Conservation (phyloP, 495 filamentous ascomycete species). For the Tuber indicum region DNA sequence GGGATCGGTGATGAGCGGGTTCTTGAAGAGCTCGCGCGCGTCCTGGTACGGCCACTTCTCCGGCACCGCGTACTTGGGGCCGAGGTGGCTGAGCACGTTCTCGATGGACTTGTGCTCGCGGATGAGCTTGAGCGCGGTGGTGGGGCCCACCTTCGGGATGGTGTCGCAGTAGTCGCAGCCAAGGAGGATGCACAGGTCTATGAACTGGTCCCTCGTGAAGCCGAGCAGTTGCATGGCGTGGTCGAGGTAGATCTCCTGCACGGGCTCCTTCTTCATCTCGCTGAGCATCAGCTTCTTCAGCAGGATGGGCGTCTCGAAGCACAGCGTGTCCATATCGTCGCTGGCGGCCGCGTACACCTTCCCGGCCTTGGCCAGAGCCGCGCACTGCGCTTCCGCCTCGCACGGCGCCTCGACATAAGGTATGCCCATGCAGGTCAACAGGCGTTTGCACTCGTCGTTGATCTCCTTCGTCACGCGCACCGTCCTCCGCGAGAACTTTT, state of each 20-base stretch:
- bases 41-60: slow-evolving; percentile 93
- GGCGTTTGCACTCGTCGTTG: slow-evolving; percentile 84
- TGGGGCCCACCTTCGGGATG: slow-evolving; percentile 85
- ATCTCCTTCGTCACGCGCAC: slow-evolving; percentile 95
- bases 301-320: slow-evolving; percentile 86
- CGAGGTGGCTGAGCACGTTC: slow-evolving; percentile 69
- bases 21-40: slow-evolving; percentile 81
- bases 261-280: slow-evolving; percentile 94
- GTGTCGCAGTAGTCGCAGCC: slow-evolving; percentile 98
- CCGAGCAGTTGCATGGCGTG: slow-evolving; percentile 74
- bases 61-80: slow-evolving; percentile 74
- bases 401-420: slow-evolving; percentile 93
- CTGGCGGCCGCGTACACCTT: slow-evolving; percentile 96
- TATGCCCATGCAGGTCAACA: slow-evolving; percentile 90
- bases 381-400: slow-evolving; percentile 95
- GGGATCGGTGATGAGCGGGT: slow-evolving; percentile 82
- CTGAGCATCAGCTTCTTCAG: slow-evolving; percentile 91
- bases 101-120: slow-evolving; percentile 82
- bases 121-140: slow-evolving; percentile 85
- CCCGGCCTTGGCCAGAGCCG: slow-evolving; percentile 77
- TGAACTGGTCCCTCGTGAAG: slow-evolving; percentile 87
- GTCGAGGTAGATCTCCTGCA: slow-evolving; percentile 85
- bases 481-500: slow-evolving; percentile 93
- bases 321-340: slow-evolving; percentile 98
- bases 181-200: slow-evolving; percentile 95